Base-by-base conservation (phyloP, 2,329 filamentous ascomycete genomes). In the Colletotrichum kahawae region DNA sequence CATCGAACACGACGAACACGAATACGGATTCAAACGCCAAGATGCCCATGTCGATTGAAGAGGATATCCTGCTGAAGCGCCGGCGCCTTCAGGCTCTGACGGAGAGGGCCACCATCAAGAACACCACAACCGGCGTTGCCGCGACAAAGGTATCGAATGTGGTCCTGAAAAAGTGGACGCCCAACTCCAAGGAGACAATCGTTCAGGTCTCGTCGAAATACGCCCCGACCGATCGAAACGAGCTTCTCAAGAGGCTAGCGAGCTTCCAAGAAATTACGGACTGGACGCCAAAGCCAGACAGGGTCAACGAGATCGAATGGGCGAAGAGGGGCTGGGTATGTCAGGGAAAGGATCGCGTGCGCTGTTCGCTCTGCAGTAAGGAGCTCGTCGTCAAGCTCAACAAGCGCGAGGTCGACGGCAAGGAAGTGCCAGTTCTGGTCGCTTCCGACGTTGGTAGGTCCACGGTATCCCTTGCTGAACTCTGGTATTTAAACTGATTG, bases 281-380 rank as follows among this genome's bases (percentile, higher is more conserved):
- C 82, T 99, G 96, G 96, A 94, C 94, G n/a, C 94, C 95, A 0
- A 98, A 98, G 82, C 96, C 97, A 0, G 91, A 96, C 67, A 89
- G 88, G 38, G 93, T 98, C 79, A 95, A 92, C 81, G 97, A 98
- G 84, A 92, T 98, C 9, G 94, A 95, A 82, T 99, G 97, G 97
- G 96, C 96, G 1, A 98, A 96, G 87, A 88, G 94, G 74, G 96
- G 96, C 1, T 99, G 97, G 96, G 89, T 93, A 5, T 98, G 96
- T 80, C 92, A 94, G 60, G 93, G 93, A 79, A 92, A 92, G 77
- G 95, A 98, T 84, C 94, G 94, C 5, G 95, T 98, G 18, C 92
- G 92, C 21, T 99, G 97, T 82, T 93, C 94, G 54, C 92, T 96
- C 4, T 99, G 97, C 81, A 93, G 93, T 81, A 93, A 94, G 79